phyloP scores from a whole-genome alignment of 2,329 filamentous ascomycete species.

The Sporothrix schenckii region DNA sequence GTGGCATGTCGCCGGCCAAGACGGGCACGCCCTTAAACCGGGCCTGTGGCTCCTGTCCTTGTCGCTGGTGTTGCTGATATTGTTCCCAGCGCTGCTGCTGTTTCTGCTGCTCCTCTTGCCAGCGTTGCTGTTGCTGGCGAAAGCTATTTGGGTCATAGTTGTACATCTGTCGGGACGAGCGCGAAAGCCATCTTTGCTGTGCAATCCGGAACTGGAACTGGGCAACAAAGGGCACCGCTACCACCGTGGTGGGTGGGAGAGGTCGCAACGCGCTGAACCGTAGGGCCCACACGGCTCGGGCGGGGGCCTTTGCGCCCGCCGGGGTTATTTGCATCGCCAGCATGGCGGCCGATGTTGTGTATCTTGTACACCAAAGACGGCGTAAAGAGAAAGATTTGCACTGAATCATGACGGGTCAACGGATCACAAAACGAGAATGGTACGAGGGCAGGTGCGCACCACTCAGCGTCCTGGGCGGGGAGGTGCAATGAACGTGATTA shows the following conservation, averaged over 20 bases:
- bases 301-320: neutral
- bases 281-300: neutral
- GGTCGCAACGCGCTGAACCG: neutral
- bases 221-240: neutral
- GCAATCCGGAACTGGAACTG: neutral
- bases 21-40: conserved; percentile 33
- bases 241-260: neutral
- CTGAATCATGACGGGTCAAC: neutral
- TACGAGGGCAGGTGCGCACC: conserved; percentile 16
- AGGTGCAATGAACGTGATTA: conserved; percentile 1
- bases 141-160: conserved; percentile 33
- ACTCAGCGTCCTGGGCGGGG: conserved; percentile 18
- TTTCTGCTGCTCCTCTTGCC: conserved; percentile 21
- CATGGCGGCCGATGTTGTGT: neutral
- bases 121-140: conserved; percentile 10
- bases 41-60: neutral
- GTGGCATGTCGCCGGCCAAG: conserved; percentile 33
- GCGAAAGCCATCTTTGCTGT: conserved; percentile 13
- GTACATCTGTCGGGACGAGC: conserved; percentile 26
- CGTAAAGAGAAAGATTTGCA: neutral
- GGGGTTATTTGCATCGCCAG: conserved; percentile 15
- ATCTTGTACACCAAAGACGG: too few relatives aligned
- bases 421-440: neutral
- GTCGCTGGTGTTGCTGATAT: conserved; percentile 23
- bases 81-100: conserved; percentile 5